Base-by-base conservation (phyloP, 2,329 filamentous ascomycete genomes). In the Chaetomiaceae sp. region DNA sequence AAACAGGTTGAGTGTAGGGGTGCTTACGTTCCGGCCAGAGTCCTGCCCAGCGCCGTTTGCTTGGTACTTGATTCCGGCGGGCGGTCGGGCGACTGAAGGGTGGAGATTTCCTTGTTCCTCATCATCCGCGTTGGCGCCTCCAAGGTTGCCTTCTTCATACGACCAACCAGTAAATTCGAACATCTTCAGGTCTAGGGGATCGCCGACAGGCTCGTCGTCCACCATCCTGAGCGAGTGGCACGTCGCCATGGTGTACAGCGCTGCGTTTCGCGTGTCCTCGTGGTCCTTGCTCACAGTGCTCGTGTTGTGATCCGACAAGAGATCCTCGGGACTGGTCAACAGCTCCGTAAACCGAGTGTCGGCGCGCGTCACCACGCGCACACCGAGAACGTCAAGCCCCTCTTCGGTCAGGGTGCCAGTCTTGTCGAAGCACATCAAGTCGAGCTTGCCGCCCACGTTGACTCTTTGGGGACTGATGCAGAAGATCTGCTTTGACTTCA, bases 381-480 rank as follows among this genome's bases (percentile, higher is more conserved):
- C 83, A 12, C 93, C 93, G 12, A 99, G 77, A 16, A 99, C 89
- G 66, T 99, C 95, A 37, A 99, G 72, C 0, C 93, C 93, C 66
- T 99, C 93, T 68, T 97, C 93, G 0, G 93, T 99, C 48, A 99
- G 73, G 0, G 93, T 99, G n/a, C 93, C 93, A 0, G 93, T 99
- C 71, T 99, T 99, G 71, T 99, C 93, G 58, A 99, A 99, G 68
- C 92, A 96, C 71, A 99, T 87, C 10, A 97, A 82, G 64, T 99
- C 93, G 4, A 99, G 73, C 68, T 97, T 97, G 44, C 95, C 93
- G 14, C 88, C 93, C 5, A 99, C 90, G 62, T 97, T 99, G 50
- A 99, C 92, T 62, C 93, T 82, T 64, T 99, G 93, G 0, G 95
- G 93, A 59, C 92, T 97, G 63, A 97, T 99, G 64, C 93, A 99